Evolutionary conservation across 2,329 filamentous ascomycete genomes (phyloP).

Genomic region (Cadophora sp.): DNA sequence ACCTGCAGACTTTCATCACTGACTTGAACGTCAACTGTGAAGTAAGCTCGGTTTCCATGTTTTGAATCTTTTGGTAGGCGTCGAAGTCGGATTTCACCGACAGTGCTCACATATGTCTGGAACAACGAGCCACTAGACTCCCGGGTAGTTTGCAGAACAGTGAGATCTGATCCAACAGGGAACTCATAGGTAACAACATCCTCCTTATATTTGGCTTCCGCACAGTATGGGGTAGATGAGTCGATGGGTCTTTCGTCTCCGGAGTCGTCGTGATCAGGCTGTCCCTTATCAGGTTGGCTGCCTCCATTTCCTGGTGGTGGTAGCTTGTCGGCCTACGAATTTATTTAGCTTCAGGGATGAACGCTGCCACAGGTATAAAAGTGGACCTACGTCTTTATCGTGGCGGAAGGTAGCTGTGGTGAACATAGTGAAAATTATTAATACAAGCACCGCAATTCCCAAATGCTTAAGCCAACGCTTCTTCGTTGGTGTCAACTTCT

Average conservation of each 20-base stretch:
- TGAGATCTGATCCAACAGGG: conserved; percentile 30
- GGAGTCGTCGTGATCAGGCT: conserved; percentile 2
- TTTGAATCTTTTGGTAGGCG: conserved; percentile 32
- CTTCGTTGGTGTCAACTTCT: conserved; percentile 3
- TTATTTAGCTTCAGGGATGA: not conserved
- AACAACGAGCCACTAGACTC: conserved; percentile 22
- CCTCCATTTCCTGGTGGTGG: conserved; percentile 4
- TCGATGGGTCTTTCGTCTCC: conserved; percentile 27
- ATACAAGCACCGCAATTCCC: conserved; percentile 33
- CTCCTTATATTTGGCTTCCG: conserved; percentile 27
- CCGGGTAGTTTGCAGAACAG: conserved; percentile 35
- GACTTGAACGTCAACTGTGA: conserved; percentile 37
- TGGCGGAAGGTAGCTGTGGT: conserved; percentile 22
- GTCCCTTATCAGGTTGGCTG: conserved; percentile 5
- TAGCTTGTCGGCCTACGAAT: not conserved
- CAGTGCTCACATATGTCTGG: conserved; percentile 28
- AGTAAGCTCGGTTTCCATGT: conserved; percentile 31
- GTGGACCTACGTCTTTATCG: conserved; percentile 26
- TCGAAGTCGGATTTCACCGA: conserved; percentile 39
- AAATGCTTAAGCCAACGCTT: conserved; percentile 24
- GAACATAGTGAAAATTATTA: conserved; percentile 25
- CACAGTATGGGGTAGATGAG: conserved; percentile 34
- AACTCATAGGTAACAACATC: conserved; percentile 35
- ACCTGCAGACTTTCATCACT: conserved; percentile 36
- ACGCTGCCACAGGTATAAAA: not conserved